phyloP scores from a whole-genome alignment of 129 eudicot genomes.

The Silybum marianum region DNA sequence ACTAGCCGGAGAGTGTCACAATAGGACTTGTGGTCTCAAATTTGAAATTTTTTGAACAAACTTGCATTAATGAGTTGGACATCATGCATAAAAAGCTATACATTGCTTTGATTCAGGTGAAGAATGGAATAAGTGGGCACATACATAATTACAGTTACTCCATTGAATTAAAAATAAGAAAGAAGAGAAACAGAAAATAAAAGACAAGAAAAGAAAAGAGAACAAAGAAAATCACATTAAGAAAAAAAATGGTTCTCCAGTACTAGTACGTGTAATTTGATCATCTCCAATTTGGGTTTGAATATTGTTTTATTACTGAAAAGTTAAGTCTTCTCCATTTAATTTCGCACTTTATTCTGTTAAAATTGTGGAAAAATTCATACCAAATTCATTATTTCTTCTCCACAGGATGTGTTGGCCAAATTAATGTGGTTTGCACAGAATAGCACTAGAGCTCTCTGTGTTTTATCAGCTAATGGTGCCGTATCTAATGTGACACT shows the following conservation, averaged over 20 bases:
- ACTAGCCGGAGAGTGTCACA: background rate
- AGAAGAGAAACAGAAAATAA: background rate
- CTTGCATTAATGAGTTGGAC: background rate
- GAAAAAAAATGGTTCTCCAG: background rate
- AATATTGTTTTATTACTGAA: background rate
- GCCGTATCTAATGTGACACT: slow-evolving; percentile 60
- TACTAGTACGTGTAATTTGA: background rate
- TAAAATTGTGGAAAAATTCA: background rate
- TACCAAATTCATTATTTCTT: slow-evolving; percentile 7
- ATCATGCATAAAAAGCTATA: background rate
- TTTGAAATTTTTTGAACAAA: background rate
- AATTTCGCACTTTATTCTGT: background rate
- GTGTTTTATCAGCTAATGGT: slow-evolving; percentile 60
- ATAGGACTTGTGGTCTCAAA: background rate
- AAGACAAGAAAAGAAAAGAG: background rate
- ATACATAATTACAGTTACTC: background rate
- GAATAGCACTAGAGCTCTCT: slow-evolving; percentile 46
- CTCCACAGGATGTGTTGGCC: slow-evolving; percentile 46
- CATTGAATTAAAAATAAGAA: background rate
- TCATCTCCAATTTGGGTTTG: background rate
- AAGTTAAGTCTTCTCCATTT: background rate
- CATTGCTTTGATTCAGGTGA: background rate
- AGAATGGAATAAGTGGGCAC: background rate
- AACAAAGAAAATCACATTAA: background rate
- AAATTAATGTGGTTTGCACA: slow-evolving; percentile 55